Conservation (phyloP, 306 rosid species). For the Erythrophleum fordii region DNA sequence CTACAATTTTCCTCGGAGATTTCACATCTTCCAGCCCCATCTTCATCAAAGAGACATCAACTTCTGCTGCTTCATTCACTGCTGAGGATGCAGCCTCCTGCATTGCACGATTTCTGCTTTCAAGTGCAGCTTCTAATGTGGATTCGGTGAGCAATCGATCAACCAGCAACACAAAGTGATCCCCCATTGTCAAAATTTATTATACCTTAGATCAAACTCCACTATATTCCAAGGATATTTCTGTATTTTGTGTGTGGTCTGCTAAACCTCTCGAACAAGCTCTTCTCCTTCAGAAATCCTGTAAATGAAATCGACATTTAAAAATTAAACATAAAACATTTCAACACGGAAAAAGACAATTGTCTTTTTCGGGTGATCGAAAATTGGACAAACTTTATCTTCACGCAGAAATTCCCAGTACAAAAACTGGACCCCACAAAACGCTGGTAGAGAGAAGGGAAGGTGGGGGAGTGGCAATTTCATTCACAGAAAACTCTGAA, state of each 20-base stretch:
- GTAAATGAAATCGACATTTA: slow-evolving; percentile 28
- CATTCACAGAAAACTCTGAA: slow-evolving; percentile 30
- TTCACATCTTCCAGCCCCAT: slow-evolving; percentile 46
- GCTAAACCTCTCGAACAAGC: slow-evolving; percentile 26
- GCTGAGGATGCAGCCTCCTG: slow-evolving; percentile 68
- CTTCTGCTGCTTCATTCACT: slow-evolving; percentile 40
- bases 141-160: slow-evolving; percentile 93
- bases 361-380: slow-evolving; percentile 35
- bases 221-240: slow-evolving; percentile 24
- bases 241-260: slow-evolving; percentile 15
- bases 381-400: slow-evolving; percentile 37
- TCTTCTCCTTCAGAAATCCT: slow-evolving; percentile 45
- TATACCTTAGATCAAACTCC: slow-evolving; percentile 31
- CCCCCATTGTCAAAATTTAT: slow-evolving; percentile 70
- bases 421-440: slow-evolving; percentile 45
- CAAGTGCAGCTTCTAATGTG: slow-evolving; percentile 90
- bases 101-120: slow-evolving; percentile 67
- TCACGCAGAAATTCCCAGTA: slow-evolving; percentile 41
- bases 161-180: slow-evolving; percentile 88
- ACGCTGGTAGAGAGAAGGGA: not conserved
- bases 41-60: slow-evolving; percentile 46
- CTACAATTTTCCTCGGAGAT: slow-evolving; percentile 60
- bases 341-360: slow-evolving; percentile 36
- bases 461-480: not conserved
- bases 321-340: slow-evolving; percentile 31